phyloP scores from a whole-genome alignment of 176 grass and related monocot species.

The sorghum (Sorghum bicolor) region DNA sequence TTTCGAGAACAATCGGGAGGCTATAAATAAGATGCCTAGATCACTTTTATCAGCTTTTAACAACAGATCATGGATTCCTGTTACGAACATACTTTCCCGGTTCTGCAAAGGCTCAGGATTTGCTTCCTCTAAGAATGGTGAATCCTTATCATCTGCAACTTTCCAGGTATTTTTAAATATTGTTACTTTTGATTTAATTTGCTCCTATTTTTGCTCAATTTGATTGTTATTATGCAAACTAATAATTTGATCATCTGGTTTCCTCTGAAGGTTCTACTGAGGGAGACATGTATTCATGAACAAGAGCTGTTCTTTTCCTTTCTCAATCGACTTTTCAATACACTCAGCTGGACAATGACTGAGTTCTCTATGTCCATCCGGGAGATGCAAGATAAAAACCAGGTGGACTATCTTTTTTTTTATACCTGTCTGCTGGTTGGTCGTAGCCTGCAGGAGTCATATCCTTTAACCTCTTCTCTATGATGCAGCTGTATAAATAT shows the following conservation, averaged over 20 bases:
- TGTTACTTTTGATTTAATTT: neutral
- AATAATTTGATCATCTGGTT: slow-evolving; percentile 16
- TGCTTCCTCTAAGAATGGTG: slow-evolving; percentile 66
- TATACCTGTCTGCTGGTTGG: neutral
- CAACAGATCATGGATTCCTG: slow-evolving; percentile 90
- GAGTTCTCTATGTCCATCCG: slow-evolving; percentile 88
- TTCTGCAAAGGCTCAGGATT: slow-evolving; percentile 83
- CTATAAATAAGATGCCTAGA: slow-evolving; percentile 65
- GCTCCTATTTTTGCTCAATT: neutral
- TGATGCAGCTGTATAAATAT: neutral
- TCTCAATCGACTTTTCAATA: slow-evolving; percentile 87
- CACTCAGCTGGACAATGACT: slow-evolving; percentile 87
- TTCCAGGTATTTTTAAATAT: slow-evolving; percentile 59
- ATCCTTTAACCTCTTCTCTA: neutral
- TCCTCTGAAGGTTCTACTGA: slow-evolving; percentile 57
- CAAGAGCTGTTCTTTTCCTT: slow-evolving; percentile 73
- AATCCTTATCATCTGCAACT: slow-evolving; percentile 58
- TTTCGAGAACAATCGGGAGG: slow-evolving; percentile 84
- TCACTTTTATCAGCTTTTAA: slow-evolving; percentile 76
- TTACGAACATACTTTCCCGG: slow-evolving; percentile 71
- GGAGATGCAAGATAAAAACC: slow-evolving; percentile 91
- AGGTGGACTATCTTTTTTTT: slow-evolving; percentile 34
- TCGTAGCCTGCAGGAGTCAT: neutral
- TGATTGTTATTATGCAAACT: slow-evolving; percentile 6
- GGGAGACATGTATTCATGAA: slow-evolving; percentile 68